These are phyloP conservation scores for Aspergillus pseudoglaucus DNA, from an alignment of 2,329 filamentous ascomycete genomes.

Conservation along the genomic window DNA sequence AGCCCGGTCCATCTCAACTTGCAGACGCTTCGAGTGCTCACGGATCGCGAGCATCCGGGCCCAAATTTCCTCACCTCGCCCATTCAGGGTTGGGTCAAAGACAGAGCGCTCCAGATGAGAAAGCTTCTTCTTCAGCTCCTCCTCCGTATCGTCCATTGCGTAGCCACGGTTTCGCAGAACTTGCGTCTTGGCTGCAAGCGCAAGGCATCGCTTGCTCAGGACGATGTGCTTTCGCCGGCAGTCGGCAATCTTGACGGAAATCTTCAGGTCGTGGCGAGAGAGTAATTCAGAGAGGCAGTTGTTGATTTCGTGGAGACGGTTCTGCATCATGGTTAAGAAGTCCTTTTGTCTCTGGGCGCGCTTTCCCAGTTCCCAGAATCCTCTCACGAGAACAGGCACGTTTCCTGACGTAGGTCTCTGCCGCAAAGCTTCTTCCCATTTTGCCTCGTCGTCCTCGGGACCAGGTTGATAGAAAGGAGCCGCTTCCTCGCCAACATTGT, in stretches of 20 bases:
- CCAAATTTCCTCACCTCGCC: conserved; percentile 60
- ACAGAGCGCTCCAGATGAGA: conserved; percentile 52
- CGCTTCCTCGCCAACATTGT: conserved; percentile 52
- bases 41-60: conserved; percentile 58
- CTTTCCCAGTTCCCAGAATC: conserved; percentile 54
- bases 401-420: conserved; percentile 52
- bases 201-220: conserved; percentile 54
- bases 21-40: conserved; percentile 53
- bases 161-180: conserved; percentile 58
- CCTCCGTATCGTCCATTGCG: conserved; percentile 58
- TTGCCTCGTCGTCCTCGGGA: conserved; percentile 51
- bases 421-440: conserved; percentile 59
- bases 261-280: conserved; percentile 54
- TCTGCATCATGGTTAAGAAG: conserved; percentile 52
- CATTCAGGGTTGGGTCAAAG: conserved; percentile 54
- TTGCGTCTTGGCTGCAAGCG: conserved; percentile 59
- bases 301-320: conserved; percentile 60
- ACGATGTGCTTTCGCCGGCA: conserved; percentile 54
- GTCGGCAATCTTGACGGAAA: conserved; percentile 53
- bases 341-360: conserved; percentile 53
- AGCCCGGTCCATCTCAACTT: conserved; percentile 54
- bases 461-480: conserved; percentile 57
- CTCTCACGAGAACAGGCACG: conserved; percentile 55
- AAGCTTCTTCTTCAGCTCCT: conserved; percentile 57
- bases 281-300: conserved; percentile 54